Conservation (phyloP, 371 early-diverging fungal species). For the Rhizoclosmatium hyalinum region DNA sequence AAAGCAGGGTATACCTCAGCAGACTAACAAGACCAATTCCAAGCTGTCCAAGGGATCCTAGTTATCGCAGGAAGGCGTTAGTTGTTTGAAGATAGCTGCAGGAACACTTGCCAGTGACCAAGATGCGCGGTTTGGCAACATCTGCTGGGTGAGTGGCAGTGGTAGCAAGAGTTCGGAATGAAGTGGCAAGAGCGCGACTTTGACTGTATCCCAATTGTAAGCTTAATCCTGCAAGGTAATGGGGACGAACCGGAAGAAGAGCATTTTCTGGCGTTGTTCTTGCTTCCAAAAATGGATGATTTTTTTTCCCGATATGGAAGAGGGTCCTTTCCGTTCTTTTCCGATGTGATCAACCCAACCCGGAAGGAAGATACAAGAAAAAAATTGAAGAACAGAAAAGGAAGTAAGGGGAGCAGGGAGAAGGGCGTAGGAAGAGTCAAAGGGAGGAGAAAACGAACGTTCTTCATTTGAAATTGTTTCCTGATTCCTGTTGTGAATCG, state of each 20-base stretch:
- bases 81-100: too few relatives aligned
- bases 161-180: conserved; percentile 5
- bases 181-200: not conserved
- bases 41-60: conserved; percentile 18
- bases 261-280: not conserved
- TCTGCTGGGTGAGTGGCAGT: not conserved
- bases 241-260: too few relatives aligned
- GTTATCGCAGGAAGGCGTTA: too few relatives aligned
- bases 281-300: not conserved
- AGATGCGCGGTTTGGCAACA: conserved; percentile 6
- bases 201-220: not conserved
- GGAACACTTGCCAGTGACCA: conserved; percentile 5
- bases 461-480: too few relatives aligned
- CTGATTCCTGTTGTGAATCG: too few relatives aligned
- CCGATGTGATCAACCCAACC: too few relatives aligned
- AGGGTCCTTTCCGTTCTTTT: not conserved
- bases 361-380: not conserved
- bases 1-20: not conserved
- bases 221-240: too few relatives aligned
- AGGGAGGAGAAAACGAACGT: not conserved
- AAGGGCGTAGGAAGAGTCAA: not conserved
- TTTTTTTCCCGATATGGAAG: not conserved
- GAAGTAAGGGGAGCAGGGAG: not conserved
- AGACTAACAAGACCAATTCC: conserved; percentile 14
- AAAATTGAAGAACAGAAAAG: not conserved